A percentile compares a stretch with the other conserved stretches of the same genome.
These are phyloP conservation scores for Circinella umbellata DNA, from an alignment of 371 early-diverging fungal species.

Conservation along the genomic window DNA sequence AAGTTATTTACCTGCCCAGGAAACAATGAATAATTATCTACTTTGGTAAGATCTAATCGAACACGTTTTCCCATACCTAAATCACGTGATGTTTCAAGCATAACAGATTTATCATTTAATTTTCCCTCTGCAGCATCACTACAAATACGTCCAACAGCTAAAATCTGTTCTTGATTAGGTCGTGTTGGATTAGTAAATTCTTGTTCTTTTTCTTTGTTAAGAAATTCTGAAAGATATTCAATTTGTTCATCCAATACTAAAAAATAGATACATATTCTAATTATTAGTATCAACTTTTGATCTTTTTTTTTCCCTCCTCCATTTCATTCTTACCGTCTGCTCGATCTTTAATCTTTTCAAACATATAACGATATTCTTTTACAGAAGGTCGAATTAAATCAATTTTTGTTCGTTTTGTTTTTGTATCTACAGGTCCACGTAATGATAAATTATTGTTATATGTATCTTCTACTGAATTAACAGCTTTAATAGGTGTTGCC, in stretches of 20 bases:
- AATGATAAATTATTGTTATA: slow-evolving; percentile 34
- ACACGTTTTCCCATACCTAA: slow-evolving; percentile 78
- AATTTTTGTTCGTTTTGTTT: slow-evolving; percentile 9
- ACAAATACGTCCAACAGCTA: slow-evolving; percentile 77
- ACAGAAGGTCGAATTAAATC: slow-evolving; percentile 1
- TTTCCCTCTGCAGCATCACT: slow-evolving; percentile 68
- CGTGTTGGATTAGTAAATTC: slow-evolving; percentile 67
- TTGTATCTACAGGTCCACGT: slow-evolving; percentile 4
- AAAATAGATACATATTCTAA: background rate
- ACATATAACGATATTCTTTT: slow-evolving; percentile 81
- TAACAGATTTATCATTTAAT: slow-evolving; percentile 70
- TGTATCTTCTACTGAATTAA: slow-evolving; percentile 37
- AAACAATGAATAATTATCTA: slow-evolving; percentile 66
- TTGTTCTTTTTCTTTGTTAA: slow-evolving; percentile 51
- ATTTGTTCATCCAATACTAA: slow-evolving; percentile 70
- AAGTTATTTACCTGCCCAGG: slow-evolving; percentile 68
- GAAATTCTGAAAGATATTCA: slow-evolving; percentile 65
- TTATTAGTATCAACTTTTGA: background rate
- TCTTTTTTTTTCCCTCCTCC: background rate
- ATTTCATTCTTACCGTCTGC: slow-evolving; percentile 55
- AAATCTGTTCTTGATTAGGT: slow-evolving; percentile 45
- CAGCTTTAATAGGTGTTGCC: slow-evolving; percentile 21
- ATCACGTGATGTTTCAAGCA: slow-evolving; percentile 78
- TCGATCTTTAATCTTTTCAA: slow-evolving; percentile 77
- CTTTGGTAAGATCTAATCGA: slow-evolving; percentile 56